Percentiles rank a stretch among this genome's conserved stretches.
Conservation (phyloP, 495 filamentous ascomycete genomes). For the Penicillium crystallinum region DNA sequence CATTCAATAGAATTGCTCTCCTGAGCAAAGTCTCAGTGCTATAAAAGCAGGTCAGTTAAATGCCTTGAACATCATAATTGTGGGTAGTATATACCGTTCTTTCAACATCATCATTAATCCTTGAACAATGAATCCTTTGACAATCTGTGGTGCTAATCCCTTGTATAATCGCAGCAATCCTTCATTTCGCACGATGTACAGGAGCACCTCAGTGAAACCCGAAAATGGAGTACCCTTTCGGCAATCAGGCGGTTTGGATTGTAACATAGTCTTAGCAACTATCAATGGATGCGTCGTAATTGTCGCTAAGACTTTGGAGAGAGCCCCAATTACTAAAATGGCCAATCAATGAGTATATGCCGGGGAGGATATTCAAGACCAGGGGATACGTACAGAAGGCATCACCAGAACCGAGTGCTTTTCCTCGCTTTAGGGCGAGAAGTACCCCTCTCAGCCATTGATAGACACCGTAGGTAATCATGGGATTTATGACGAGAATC, state of each 20-base stretch:
- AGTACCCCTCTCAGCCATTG: slow-evolving; percentile 68
- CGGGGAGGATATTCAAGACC: background rate
- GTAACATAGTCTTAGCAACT: slow-evolving; percentile 84
- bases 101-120: slow-evolving; percentile 96
- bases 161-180: slow-evolving; percentile 77
- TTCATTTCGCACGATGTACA: slow-evolving; percentile 75
- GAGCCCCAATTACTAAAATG: slow-evolving; percentile 65
- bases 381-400: slow-evolving; percentile 62
- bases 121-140: slow-evolving; percentile 82
- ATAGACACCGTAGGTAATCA: slow-evolving; percentile 92
- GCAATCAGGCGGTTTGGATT: slow-evolving; percentile 73
- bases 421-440: slow-evolving; percentile 59
- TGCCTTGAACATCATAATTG: background rate
- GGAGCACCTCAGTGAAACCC: slow-evolving; percentile 80
- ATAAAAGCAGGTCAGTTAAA: background rate
- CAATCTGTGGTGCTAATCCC: slow-evolving; percentile 78
- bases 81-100: slow-evolving; percentile 61
- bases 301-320: slow-evolving; percentile 80
- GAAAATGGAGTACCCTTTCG: slow-evolving; percentile 77
- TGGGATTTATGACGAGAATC: slow-evolving; percentile 71
- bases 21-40: slow-evolving; percentile 5
- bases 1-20: background rate
- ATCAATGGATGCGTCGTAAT: slow-evolving; percentile 84
- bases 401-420: slow-evolving; percentile 64
- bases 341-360: slow-evolving; percentile 1